These are phyloP conservation scores for Blastosporella zonata DNA, from an alignment of 1,284 basidiomycete genomes.

Conservation along the genomic window DNA sequence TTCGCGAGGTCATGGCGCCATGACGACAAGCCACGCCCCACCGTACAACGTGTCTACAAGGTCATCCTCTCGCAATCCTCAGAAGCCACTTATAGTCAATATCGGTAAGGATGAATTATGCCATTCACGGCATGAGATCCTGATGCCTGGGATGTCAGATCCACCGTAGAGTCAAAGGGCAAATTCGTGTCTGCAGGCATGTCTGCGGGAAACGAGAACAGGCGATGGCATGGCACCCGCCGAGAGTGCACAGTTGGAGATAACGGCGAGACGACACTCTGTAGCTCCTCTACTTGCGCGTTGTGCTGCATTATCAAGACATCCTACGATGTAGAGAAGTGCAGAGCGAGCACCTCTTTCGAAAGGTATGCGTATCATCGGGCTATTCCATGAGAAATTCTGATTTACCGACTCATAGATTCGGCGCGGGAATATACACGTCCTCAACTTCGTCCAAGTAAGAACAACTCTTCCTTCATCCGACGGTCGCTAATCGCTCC, in stretches of 20 bases:
- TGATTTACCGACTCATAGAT: constrained; percentile 36
- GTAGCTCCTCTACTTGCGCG: constrained; percentile 50
- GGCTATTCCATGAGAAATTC: constrained; percentile 5
- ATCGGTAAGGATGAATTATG: constrained; percentile 39
- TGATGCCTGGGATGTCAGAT: constrained; percentile 25
- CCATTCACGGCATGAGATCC: background rate
- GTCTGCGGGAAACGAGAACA: constrained; percentile 59
- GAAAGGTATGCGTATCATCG: constrained; percentile 40
- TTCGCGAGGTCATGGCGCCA: constrained; percentile 70
- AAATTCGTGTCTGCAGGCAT: constrained; percentile 49
- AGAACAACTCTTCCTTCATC: constrained; percentile 14
- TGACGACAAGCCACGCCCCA: constrained; percentile 44
- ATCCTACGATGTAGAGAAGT: constrained; percentile 57
- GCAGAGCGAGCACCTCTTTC: constrained; percentile 64
- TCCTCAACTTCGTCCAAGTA: constrained; percentile 62
- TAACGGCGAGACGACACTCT: constrained; percentile 51
- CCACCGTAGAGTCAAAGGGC: constrained; percentile 53
- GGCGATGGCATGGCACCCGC: constrained; percentile 56
- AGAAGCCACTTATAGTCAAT: constrained; percentile 52
- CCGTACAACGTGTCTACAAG: constrained; percentile 58
- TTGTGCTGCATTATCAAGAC: constrained; percentile 51
- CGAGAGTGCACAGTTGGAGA: constrained; percentile 61
- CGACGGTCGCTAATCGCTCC: background rate
- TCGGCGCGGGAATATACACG: constrained; percentile 58
- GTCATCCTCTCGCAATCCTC: constrained; percentile 46